These are phyloP conservation scores for Erysimum cheiri DNA, from an alignment of 441 rosid genomes.

Conservation along the genomic window DNA sequence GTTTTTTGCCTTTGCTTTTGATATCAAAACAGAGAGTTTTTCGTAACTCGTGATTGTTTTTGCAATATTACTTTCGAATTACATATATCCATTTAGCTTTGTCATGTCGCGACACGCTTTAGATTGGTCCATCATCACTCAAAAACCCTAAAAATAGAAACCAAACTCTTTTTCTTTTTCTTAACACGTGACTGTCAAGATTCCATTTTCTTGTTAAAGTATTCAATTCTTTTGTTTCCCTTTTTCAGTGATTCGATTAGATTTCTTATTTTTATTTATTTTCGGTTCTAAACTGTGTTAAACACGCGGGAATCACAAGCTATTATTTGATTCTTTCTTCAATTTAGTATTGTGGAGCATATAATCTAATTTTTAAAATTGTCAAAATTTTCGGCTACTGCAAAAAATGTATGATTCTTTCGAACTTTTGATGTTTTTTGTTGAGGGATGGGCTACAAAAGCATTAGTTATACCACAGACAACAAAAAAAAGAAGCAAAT, in stretches of 20 bases:
- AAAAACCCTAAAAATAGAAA: constrained; percentile 39
- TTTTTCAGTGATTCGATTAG: constrained; percentile 8
- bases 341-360: not conserved
- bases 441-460: constrained; percentile 38
- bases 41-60: constrained; percentile 14
- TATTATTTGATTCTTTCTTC: constrained; percentile 31
- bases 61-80: not conserved
- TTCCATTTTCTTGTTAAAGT: constrained; percentile 37
- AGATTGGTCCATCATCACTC: constrained; percentile 55
- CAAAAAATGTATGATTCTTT: constrained; percentile 37
- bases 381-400: constrained; percentile 55
- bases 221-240: constrained; percentile 7
- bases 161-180: constrained; percentile 42
- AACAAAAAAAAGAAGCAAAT: too few species aligned
- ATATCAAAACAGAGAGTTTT: constrained; percentile 22
- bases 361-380: not conserved
- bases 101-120: constrained; percentile 50
- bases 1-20: constrained; percentile 41
- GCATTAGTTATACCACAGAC: constrained; percentile 20
- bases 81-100: constrained; percentile 32
- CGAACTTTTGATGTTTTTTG: constrained; percentile 11
- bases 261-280: not conserved
- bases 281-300: constrained; percentile 14
- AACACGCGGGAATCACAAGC: constrained; percentile 24
- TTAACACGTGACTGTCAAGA: constrained; percentile 43